Percentiles rank a stretch among this genome's conserved stretches.
phyloP scores from a whole-genome alignment of 257 asterid genomes.

The Solanum pennellii region DNA sequence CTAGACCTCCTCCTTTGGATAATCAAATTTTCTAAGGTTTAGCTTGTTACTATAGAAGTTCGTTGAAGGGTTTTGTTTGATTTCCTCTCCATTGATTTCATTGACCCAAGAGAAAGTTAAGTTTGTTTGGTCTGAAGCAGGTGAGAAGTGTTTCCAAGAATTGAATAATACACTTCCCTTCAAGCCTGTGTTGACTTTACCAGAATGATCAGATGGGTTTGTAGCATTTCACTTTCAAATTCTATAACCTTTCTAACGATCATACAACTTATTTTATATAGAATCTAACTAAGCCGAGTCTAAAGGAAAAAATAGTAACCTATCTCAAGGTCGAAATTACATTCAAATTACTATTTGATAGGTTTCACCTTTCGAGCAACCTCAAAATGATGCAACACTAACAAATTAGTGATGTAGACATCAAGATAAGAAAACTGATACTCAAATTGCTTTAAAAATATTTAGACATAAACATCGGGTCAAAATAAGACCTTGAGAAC shows the following conservation, averaged over 20 bases:
- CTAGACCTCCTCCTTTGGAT: background rate
- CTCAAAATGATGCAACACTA: background rate
- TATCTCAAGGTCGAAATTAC: no score
- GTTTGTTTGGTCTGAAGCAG: accelerated
- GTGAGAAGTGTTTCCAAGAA: background rate
- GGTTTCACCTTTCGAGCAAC: background rate
- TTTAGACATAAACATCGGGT: background rate
- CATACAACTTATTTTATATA: no score
- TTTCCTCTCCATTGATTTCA: background rate
- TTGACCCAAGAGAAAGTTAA: background rate
- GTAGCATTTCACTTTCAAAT: background rate
- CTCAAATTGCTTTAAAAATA: background rate
- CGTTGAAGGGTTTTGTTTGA: background rate
- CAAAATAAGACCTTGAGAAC: background rate
- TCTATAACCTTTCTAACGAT: no score
- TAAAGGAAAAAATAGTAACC: background rate
- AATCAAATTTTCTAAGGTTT: background rate
- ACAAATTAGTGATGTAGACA: background rate
- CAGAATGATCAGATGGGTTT: background rate
- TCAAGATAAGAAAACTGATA: background rate
- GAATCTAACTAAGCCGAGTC: background rate
- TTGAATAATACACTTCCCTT: background rate
- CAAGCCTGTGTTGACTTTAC: background rate
- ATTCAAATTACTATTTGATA: no score
- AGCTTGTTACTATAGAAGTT: background rate